Evolutionary conservation across 148 eudicot genomes (phyloP), one percentile per base, ranked within the genome.

Genomic region (Rhododendron williamsianum): DNA sequence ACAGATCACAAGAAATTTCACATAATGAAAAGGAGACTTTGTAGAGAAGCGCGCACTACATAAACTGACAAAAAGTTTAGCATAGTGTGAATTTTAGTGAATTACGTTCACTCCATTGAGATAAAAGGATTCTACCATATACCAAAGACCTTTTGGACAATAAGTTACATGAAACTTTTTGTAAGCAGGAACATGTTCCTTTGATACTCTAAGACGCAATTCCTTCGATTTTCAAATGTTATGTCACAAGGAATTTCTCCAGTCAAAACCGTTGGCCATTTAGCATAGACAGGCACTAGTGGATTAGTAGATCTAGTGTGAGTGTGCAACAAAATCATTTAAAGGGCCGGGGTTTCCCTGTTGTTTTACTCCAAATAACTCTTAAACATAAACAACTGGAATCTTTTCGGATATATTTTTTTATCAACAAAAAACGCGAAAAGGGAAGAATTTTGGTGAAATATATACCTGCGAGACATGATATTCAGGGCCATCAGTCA

Each of bases 391-490:
- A n/a, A 10, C 73, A 67, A 25, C 33, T 5, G 2, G 9, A 58
- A 19, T 19, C 65, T 19, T 19, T 21, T 10, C 3, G 11, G 58
- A 52, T 19, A 23, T 67, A 23, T 36, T 76, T 41, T 10, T 41
- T 38, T 0, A 76, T 9, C 51, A 41, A 41, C 23, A 6, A 76
- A 52, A 80, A 18, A 73, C 6, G 4, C 4, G 51, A 48, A 25
- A 78, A 51, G 16, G 25, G 21, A 51, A 49, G 54, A 77, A 71
- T 25, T 12, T 9, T 2, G 83, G 45, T n/a, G 27, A 27, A 51
- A 80, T 13, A 21, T n/a, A 56, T 86, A 88, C 90, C 90, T 90
- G 90, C 11, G 83, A 80, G 38, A 88, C 76, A 78, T 90, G 92
- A 78, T 80, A 81, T 80, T 90, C 90, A 3, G 90, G 89, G 27